Base-by-base conservation (phyloP, 1,139 yeast species). In the Magnusiomyces paraingens region DNA sequence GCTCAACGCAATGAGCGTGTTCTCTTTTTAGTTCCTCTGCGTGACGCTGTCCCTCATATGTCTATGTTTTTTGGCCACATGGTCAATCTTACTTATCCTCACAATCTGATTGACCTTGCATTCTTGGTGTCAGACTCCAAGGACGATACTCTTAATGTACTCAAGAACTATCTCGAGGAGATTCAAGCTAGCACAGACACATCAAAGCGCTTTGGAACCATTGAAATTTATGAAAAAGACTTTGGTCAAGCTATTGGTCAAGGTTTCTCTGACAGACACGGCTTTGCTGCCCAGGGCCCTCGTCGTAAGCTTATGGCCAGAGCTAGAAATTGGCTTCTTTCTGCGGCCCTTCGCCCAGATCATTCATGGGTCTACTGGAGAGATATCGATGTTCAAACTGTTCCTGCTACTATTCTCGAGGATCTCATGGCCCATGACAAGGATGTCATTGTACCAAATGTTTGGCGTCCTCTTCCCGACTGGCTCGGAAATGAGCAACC, bases 401-500 rank as follows among this genome's bases (percentile, higher is more conserved):
- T 80, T 17, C 88, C 88, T 1, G 71, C 76, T 2, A 75, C 86
- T 1, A 75, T 83, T 55, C 68, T 83, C 56, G 84, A 83, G 65
- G 88, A 83, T 63, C 68, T 83, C 58, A 83, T 83, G 87, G 76
- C 75, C 57, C 86, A 82, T 63, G 75, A 80, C 62, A 77, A 74
- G 64, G 88, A 83, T 60, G 85, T 83, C 44, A 81, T 82, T 55
- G 91, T 88, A 22, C 96, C 96, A 22, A 88, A 88, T 65, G 94
- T 88, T 49, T 88, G 96, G 96, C 78, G 96, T 62, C 96, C 96
- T 1, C 73, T 88, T 58, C 95, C 95, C 1, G 93, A 85, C 68
- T 87, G 93, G 91, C 76, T 87, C 56, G 94, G 94, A 6, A 83
- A 83, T 65, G 91, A 86, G 66, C 96, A 88, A 68, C 95, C 96